Evolutionary conservation across 2,329 filamentous ascomycete species (phyloP).

Genomic region (Hypoxylon sp.): DNA sequence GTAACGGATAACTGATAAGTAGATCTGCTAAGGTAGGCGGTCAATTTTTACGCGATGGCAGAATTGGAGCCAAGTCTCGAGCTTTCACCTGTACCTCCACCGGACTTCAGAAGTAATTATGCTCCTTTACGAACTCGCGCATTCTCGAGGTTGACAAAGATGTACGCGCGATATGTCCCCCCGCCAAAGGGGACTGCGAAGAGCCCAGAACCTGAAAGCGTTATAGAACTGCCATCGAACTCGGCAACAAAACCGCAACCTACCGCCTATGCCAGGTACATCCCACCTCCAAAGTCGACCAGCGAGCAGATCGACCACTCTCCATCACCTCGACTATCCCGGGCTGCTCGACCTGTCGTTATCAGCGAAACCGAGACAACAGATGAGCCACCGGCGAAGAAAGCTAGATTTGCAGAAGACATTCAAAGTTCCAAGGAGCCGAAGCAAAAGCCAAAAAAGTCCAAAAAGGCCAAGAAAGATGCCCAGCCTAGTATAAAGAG

Average conservation of each 20-base stretch:
- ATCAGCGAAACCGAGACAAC: constrained; percentile 25
- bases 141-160: constrained; percentile 7
- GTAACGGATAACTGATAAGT: constrained; percentile 15
- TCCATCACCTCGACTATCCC: constrained; percentile 17
- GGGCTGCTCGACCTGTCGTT: constrained; percentile 38
- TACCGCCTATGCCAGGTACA: constrained; percentile 48
- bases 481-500: constrained; percentile 39
- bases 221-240: constrained; percentile 13
- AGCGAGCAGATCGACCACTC: constrained; percentile 14
- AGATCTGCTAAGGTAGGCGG: constrained; percentile 39
- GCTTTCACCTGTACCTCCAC: neutral
- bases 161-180: constrained; percentile 55
- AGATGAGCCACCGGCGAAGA: constrained; percentile 48
- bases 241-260: constrained; percentile 27
- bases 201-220: constrained; percentile 12
- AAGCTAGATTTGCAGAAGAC: constrained; percentile 45
- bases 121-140: neutral
- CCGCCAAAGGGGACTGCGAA: constrained; percentile 28
- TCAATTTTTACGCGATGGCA: constrained; percentile 42
- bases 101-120: no score
- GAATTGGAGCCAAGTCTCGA: constrained; percentile 25
- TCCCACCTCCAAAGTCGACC: constrained; percentile 46
- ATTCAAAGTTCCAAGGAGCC: constrained; percentile 41
- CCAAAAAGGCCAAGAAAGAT: constrained; percentile 48
- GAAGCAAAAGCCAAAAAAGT: constrained; percentile 47